Evolutionary conservation across 768 basidiomycete genomes (phyloP).

Genomic region (Boletus subparvulus): DNA sequence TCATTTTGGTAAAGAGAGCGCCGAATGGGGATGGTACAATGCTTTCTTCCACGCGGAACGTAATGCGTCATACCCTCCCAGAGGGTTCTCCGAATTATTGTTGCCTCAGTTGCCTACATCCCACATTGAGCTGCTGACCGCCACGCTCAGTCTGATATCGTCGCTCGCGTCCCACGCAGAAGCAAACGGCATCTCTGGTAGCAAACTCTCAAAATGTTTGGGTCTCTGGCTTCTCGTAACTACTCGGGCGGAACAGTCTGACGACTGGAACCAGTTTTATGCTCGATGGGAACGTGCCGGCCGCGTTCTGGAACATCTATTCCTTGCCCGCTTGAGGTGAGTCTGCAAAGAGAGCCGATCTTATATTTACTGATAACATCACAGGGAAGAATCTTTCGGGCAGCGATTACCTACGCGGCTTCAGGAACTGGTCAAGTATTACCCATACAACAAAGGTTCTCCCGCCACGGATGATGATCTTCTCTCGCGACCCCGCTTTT

Average conservation of each 20-base stretch:
- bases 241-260: conserved; percentile 45
- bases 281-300: conserved; percentile 73
- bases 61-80: conserved; percentile 55
- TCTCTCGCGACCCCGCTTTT: conserved; percentile 63
- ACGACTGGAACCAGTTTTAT: conserved; percentile 69
- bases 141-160: conserved; percentile 61
- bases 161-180: conserved; percentile 73
- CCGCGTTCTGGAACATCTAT: conserved; percentile 72
- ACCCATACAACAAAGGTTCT: conserved; percentile 52
- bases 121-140: conserved; percentile 58
- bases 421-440: conserved; percentile 64
- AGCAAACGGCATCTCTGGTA: conserved; percentile 70
- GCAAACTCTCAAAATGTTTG: conserved; percentile 70
- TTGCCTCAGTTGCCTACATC: conserved; percentile 56
- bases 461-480: conserved; percentile 40
- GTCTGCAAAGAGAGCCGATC: conserved; percentile 7
- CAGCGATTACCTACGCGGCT: conserved; percentile 68
- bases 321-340: conserved; percentile 71
- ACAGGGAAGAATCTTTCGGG: conserved; percentile 56
- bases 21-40: conserved; percentile 67
- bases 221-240: conserved; percentile 70
- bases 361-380: conserved; percentile 1
- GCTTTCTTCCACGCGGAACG: conserved; percentile 62
- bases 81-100: conserved; percentile 61
- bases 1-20: conserved; percentile 55